A percentile compares a stretch with the other conserved stretches of the same genome.
These are phyloP conservation scores for Tetrastigma voinierianum DNA, from an alignment of 164 flowering plant genomes.

Conservation along the genomic window DNA sequence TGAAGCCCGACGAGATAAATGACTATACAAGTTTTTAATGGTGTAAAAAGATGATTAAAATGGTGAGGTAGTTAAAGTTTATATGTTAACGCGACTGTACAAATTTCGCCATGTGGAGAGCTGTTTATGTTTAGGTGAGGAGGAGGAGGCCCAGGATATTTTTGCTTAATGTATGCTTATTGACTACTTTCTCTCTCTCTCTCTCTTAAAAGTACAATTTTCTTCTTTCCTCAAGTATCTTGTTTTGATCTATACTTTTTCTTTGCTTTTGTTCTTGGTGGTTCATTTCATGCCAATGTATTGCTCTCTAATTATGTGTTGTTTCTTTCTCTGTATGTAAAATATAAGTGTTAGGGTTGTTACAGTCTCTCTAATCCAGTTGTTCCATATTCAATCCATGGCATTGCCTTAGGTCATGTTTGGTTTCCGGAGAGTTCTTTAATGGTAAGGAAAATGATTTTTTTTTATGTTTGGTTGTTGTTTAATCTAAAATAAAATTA, in stretches of 20 bases:
- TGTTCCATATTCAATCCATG: too few species aligned
- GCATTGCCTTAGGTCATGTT: too few species aligned
- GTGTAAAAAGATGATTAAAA: constrained; percentile 27
- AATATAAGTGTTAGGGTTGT: too few species aligned
- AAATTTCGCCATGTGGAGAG: constrained; percentile 62
- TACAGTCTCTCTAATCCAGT: too few species aligned
- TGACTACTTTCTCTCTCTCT: constrained; percentile 10
- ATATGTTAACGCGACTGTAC: constrained; percentile 50
- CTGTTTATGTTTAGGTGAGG: constrained; percentile 45
- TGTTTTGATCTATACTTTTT: not conserved
- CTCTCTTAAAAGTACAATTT: constrained; percentile 21
- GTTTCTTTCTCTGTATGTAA: too few species aligned
- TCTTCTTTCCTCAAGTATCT: constrained; percentile 11
- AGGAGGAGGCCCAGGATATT: constrained; percentile 36
- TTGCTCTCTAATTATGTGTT: not conserved
- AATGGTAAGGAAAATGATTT: too few species aligned
- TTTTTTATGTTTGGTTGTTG: too few species aligned
- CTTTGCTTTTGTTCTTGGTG: not conserved
- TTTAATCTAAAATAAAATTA: too few species aligned
- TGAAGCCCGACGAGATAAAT: constrained; percentile 22
- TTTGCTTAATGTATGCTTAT: constrained; percentile 27
- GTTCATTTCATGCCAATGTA: not conserved
- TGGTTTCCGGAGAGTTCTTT: too few species aligned
- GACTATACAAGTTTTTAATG: constrained; percentile 22
- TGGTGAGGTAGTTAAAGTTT: constrained; percentile 28